phyloP scores from a whole-genome alignment of 164 flowering plant species.

The Chloranthus sessilifolius region DNA sequence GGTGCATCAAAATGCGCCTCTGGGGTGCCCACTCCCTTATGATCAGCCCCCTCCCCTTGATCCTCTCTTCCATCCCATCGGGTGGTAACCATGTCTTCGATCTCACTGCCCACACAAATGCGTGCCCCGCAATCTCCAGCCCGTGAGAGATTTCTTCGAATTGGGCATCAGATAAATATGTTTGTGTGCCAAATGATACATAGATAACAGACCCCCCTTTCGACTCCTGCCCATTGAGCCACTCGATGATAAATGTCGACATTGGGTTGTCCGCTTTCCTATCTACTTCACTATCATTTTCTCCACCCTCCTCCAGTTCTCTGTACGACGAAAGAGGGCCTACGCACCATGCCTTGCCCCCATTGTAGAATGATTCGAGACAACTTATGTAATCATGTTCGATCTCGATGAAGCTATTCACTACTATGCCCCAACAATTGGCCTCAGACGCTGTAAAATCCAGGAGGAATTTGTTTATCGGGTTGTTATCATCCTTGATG shows the following conservation, averaged over 20 bases:
- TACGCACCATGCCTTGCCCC: conserved; percentile 25
- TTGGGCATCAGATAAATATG: conserved; percentile 16
- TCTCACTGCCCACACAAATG: conserved; percentile 21
- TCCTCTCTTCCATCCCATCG: conserved; percentile 16
- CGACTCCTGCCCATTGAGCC: conserved; percentile 12
- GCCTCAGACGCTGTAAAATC: conserved; percentile 7
- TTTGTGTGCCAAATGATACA: conserved; percentile 27
- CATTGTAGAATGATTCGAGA: conserved; percentile 17
- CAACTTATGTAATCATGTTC: conserved; percentile 17
- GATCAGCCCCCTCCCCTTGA: conserved; percentile 23
- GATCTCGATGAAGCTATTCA: conserved; percentile 30
- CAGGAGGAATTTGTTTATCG: not conserved
- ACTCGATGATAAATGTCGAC: conserved; percentile 2
- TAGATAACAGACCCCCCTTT: conserved; percentile 20
- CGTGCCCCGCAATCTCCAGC: conserved; percentile 15
- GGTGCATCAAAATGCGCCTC: conserved; percentile 18
- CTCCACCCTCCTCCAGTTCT: too few species aligned
- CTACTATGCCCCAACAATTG: conserved; percentile 22
- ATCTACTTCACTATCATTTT: too few species aligned
- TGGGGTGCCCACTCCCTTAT: conserved; percentile 32
- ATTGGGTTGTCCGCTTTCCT: not conserved
- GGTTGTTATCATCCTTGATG: not conserved
- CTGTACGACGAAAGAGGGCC: conserved; percentile 20
- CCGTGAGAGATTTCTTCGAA: conserved; percentile 24
- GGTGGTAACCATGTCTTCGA: conserved; percentile 19